These are phyloP conservation scores for Harrya chromipes DNA, from an alignment of 768 basidiomycete genomes.

Conservation along the genomic window DNA sequence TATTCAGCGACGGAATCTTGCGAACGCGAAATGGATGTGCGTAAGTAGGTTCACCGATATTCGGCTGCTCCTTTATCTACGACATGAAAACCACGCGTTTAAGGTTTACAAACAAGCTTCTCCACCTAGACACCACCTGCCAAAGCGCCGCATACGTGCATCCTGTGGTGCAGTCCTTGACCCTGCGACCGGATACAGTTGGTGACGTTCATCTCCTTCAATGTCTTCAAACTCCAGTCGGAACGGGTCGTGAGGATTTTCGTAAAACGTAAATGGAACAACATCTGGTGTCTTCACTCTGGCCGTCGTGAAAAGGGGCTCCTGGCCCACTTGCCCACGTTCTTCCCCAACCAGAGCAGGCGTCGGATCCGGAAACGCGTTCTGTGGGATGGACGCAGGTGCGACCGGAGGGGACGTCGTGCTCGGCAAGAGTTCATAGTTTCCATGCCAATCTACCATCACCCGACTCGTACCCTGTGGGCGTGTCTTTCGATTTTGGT, in stretches of 20 bases:
- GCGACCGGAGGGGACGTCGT: not conserved
- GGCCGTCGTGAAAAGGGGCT: not conserved
- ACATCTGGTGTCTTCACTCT: not conserved
- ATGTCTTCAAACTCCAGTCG: constrained; percentile 11
- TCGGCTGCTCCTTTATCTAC: not conserved
- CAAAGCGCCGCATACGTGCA: constrained; percentile 14
- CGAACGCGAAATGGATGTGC: not conserved
- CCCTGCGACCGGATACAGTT: constrained; percentile 9
- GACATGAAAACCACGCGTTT: not conserved
- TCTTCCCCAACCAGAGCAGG: not conserved
- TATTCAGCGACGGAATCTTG: not conserved
- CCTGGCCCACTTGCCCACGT: not conserved
- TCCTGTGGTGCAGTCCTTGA: not conserved
- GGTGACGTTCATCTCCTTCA: not conserved
- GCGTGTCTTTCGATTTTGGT: not conserved
- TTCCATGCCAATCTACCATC: constrained; percentile 19
- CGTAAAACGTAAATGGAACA: constrained; percentile 2
- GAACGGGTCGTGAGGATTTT: constrained; percentile 22
- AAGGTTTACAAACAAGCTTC: constrained; percentile 12
- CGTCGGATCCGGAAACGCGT: constrained; percentile 25
- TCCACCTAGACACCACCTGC: constrained; percentile 10
- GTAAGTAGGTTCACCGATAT: not conserved
- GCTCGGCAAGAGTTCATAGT: constrained; percentile 16
- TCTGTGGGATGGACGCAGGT: constrained; percentile 16
- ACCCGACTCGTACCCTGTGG: constrained; percentile 1